Percentiles rank a stretch among this genome's conserved stretches.
phyloP scores from a whole-genome alignment of 805 yeast species.

The Wickerhamomyces subpelliculosus region DNA sequence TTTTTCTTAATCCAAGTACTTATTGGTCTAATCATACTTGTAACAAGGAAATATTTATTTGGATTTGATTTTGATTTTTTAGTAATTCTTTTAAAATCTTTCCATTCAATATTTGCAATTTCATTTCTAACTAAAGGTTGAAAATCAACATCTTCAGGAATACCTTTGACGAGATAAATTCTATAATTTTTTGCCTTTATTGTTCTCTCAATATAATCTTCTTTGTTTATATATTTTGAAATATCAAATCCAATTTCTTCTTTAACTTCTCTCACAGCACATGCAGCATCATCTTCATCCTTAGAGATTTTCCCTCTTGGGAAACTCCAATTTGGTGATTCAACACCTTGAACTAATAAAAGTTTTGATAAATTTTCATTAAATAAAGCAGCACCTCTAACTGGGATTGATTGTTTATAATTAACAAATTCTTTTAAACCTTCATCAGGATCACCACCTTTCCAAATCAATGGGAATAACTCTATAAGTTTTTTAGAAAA shows the following conservation, averaged over 20 bases:
- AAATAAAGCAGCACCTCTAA: slow-evolving; percentile 88
- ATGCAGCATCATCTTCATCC: slow-evolving; percentile 79
- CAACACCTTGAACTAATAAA: slow-evolving; percentile 78
- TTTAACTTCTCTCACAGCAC: slow-evolving; percentile 86
- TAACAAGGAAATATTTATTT: slow-evolving; percentile 29
- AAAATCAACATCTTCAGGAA: slow-evolving; percentile 72
- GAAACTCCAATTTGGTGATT: slow-evolving; percentile 83
- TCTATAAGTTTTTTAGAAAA: slow-evolving; percentile 65
- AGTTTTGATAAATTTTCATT: slow-evolving; percentile 64
- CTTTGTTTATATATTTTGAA: slow-evolving; percentile 54
- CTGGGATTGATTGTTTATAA: slow-evolving; percentile 89
- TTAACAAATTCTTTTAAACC: slow-evolving; percentile 75
- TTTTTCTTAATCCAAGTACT: slow-evolving; percentile 48
- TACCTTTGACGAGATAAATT: slow-evolving; percentile 68
- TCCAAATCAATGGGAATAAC: slow-evolving; percentile 71
- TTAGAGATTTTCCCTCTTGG: slow-evolving; percentile 96
- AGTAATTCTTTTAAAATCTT: slow-evolving; percentile 40
- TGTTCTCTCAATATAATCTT: slow-evolving; percentile 75
- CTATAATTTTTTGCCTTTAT: slow-evolving; percentile 79
- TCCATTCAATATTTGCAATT: slow-evolving; percentile 79
- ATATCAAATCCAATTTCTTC: slow-evolving; percentile 95
- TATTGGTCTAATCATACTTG: slow-evolving; percentile 35
- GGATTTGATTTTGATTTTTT: slow-evolving; percentile 22
- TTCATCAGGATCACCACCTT: slow-evolving; percentile 74
- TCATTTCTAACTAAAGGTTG: slow-evolving; percentile 83